Evolutionary conservation across 129 eudicot species (phyloP).

Genomic region (Chrysanthemum lavandulifolium): DNA sequence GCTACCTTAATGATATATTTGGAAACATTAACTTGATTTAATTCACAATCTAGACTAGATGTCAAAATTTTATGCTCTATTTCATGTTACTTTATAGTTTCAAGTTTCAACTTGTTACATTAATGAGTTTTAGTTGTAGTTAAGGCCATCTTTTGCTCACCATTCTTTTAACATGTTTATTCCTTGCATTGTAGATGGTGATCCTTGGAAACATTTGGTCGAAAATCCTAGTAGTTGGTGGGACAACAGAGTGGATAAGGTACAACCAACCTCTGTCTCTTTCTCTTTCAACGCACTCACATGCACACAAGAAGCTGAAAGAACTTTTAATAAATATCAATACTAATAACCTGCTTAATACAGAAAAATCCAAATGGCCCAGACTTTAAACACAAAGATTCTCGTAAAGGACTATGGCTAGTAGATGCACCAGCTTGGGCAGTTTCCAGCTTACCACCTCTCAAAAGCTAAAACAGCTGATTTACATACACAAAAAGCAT

Average conservation of each 20-base stretch:
- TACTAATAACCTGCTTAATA: background rate
- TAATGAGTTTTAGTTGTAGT: background rate
- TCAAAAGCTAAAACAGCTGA: slow-evolving; percentile 19
- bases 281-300: background rate
- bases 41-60: too few species aligned
- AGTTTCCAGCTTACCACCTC: slow-evolving; percentile 42
- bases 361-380: slow-evolving; percentile 37
- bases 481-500: slow-evolving; percentile 18
- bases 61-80: background rate
- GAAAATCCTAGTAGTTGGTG: slow-evolving; percentile 71
- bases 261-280: background rate
- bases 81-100: background rate
- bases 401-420: slow-evolving; percentile 48
- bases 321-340: background rate
- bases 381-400: slow-evolving; percentile 57
- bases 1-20: too few species aligned
- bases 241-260: slow-evolving; percentile 68
- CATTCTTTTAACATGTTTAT: slow-evolving; percentile 22
- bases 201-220: slow-evolving; percentile 57
- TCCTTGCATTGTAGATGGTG: slow-evolving; percentile 31
- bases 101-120: background rate
- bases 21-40: too few species aligned
- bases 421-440: slow-evolving; percentile 47
- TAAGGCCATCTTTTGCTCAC: slow-evolving; percentile 7
- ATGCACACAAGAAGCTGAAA: background rate